These are phyloP conservation scores for Fraxinus anomala DNA, from an alignment of 257 asterid species.

Conservation along the genomic window DNA sequence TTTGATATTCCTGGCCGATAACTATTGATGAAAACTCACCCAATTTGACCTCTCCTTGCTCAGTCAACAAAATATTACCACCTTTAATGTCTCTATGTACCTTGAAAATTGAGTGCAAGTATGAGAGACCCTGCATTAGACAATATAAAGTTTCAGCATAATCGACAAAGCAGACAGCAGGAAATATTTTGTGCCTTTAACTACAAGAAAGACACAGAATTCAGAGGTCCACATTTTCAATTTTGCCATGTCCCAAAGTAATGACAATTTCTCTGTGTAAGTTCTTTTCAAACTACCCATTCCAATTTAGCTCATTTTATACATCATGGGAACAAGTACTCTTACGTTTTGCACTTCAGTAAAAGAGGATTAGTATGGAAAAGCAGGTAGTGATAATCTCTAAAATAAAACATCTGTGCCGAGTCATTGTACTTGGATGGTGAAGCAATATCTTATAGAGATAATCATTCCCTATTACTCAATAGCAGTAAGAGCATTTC, in stretches of 20 bases:
- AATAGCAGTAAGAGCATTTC: neutral
- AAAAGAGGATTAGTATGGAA: neutral
- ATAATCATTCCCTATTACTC: neutral
- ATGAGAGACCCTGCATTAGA: slow-evolving; percentile 78
- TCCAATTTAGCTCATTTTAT: neutral
- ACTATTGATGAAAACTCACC: slow-evolving; percentile 54
- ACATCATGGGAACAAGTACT: neutral
- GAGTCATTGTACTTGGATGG: neutral
- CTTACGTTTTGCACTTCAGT: neutral
- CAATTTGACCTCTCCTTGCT: slow-evolving; percentile 80
- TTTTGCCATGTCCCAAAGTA: slow-evolving; percentile 15
- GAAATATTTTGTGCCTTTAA: slow-evolving; percentile 14
- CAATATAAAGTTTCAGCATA: slow-evolving; percentile 29
- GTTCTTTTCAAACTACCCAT: neutral
- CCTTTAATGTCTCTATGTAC: slow-evolving; percentile 99
- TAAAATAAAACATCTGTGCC: slow-evolving; percentile 4
- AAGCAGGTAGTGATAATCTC: slow-evolving; percentile 6
- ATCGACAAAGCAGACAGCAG: slow-evolving; percentile 21
- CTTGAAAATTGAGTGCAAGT: slow-evolving; percentile 94
- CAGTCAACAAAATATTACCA: slow-evolving; percentile 90
- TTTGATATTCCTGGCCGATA: slow-evolving; percentile 20
- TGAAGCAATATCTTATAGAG: slow-evolving; percentile 8
- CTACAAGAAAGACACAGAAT: too few species aligned
- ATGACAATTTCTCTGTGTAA: neutral
- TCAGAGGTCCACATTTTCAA: neutral